phyloP scores from a whole-genome alignment of 768 basidiomycete genomes.

The Russula foetens region DNA sequence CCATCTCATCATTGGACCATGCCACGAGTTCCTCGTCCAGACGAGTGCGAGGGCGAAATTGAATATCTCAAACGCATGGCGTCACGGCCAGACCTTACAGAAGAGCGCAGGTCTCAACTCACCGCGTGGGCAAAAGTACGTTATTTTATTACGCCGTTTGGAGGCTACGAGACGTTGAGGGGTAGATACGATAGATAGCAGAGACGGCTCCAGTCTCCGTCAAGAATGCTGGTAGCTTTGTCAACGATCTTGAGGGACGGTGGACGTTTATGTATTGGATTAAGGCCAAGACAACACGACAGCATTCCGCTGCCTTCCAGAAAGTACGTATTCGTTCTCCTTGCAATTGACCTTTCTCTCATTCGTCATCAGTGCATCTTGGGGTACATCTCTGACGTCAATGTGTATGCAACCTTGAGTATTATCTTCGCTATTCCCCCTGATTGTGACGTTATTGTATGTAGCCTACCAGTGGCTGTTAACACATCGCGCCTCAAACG shows the following conservation, averaged over 20 bases:
- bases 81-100: constrained; percentile 29
- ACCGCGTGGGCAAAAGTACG: constrained; percentile 26
- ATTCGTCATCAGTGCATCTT: constrained; percentile 53
- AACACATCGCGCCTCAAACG: constrained; percentile 48
- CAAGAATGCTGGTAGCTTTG: constrained; percentile 42
- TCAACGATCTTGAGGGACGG: constrained; percentile 36
- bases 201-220: constrained; percentile 65
- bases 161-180: too few species aligned
- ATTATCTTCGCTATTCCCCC: constrained; percentile 7
- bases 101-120: constrained; percentile 28
- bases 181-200: too few species aligned
- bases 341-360: not conserved
- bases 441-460: constrained; percentile 4
- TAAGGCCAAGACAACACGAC: constrained; percentile 59
- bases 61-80: constrained; percentile 26
- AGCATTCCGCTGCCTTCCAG: constrained; percentile 65
- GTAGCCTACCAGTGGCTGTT: constrained; percentile 49
- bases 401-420: constrained; percentile 42
- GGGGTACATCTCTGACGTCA: constrained; percentile 68
- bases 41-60: constrained; percentile 32
- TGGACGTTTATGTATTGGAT: constrained; percentile 68
- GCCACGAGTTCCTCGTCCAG: constrained; percentile 50
- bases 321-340: constrained; percentile 40
- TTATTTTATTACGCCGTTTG: not conserved
- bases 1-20: constrained; percentile 60